Conservation (phyloP, 108 stramenopile species). For the Phaeodactylum tricornutum region DNA sequence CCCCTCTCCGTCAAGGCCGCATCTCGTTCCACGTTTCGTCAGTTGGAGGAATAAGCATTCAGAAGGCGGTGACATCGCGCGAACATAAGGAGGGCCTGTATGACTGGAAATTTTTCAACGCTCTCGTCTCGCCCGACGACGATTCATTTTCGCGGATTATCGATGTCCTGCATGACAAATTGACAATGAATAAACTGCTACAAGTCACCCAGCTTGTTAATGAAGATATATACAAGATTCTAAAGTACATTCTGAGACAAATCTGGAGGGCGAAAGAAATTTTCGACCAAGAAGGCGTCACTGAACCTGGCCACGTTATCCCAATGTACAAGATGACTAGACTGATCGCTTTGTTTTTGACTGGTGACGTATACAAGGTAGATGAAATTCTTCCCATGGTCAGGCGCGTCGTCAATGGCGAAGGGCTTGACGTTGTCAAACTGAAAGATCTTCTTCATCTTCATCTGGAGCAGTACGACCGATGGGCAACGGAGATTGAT, state of each 20-base stretch:
- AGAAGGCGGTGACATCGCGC: constrained; percentile 66
- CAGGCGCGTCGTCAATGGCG: constrained; percentile 60
- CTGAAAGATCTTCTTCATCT: constrained; percentile 70
- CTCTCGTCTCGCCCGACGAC: constrained; percentile 75
- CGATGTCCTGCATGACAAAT: constrained; percentile 76
- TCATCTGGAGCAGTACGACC: constrained; percentile 58
- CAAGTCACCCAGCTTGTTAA: constrained; percentile 69
- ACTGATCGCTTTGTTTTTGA: constrained; percentile 56
- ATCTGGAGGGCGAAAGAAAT: constrained; percentile 83
- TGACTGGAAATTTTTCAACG: constrained; percentile 88
- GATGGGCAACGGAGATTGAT: constrained; percentile 80
- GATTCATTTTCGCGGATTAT: constrained; percentile 53
- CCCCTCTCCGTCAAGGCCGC: constrained; percentile 73
- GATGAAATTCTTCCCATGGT: constrained; percentile 59
- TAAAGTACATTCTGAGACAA: constrained; percentile 43
- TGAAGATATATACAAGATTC: constrained; percentile 47
- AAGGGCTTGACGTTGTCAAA: constrained; percentile 75
- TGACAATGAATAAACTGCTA: constrained; percentile 68
- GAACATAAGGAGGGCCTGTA: constrained; percentile 75
- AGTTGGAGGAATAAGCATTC: constrained; percentile 76
- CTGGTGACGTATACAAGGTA: constrained; percentile 60
- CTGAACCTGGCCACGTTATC: constrained; percentile 70
- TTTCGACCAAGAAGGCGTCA: constrained; percentile 67
- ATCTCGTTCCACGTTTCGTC: constrained; percentile 72
- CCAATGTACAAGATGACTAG: constrained; percentile 60